phyloP scores from a whole-genome alignment of 2,329 filamentous ascomycete species.

The Tolypocladium tropicale region DNA sequence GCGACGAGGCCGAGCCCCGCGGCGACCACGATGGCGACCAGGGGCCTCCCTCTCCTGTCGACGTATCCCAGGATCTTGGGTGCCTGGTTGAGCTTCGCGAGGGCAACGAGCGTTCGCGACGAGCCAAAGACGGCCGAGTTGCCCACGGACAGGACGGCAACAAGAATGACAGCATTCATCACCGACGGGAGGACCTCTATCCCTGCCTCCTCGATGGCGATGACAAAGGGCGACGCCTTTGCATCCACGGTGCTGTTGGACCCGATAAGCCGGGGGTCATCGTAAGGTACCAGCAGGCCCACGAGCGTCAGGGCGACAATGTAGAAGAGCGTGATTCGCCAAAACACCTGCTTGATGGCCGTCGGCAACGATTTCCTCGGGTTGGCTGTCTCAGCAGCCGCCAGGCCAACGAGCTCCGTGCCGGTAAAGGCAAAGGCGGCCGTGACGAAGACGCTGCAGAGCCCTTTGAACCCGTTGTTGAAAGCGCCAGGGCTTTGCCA shows the following conservation, averaged over 20 bases:
- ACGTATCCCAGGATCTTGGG: conserved; percentile 70
- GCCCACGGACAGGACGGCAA: conserved; percentile 81
- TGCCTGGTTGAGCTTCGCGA: conserved; percentile 80
- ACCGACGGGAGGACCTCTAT: conserved; percentile 74
- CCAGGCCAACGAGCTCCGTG: conserved; percentile 66
- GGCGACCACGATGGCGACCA: conserved; percentile 61
- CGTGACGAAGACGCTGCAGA: conserved; percentile 68
- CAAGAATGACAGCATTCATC: conserved; percentile 92
- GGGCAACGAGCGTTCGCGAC: conserved; percentile 77
- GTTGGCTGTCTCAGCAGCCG: conserved; percentile 69
- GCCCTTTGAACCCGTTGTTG: conserved; percentile 73
- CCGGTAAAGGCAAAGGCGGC: conserved; percentile 69
- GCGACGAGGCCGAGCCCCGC: conserved; percentile 61
- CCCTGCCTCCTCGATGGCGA: conserved; percentile 76
- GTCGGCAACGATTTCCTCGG: conserved; percentile 73
- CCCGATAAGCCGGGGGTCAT: conserved; percentile 51
- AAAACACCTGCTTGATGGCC: conserved; percentile 89
- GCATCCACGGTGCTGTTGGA: conserved; percentile 49
- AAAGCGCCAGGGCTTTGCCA: conserved; percentile 79
- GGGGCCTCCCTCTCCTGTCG: conserved; percentile 70
- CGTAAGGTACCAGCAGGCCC: conserved; percentile 70
- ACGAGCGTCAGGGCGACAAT: conserved; percentile 72
- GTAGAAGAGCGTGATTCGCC: conserved; percentile 88
- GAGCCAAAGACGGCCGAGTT: conserved; percentile 90
- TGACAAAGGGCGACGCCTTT: conserved; percentile 82